Conservation (phyloP, 805 yeast species). For the Candida awuae region DNA sequence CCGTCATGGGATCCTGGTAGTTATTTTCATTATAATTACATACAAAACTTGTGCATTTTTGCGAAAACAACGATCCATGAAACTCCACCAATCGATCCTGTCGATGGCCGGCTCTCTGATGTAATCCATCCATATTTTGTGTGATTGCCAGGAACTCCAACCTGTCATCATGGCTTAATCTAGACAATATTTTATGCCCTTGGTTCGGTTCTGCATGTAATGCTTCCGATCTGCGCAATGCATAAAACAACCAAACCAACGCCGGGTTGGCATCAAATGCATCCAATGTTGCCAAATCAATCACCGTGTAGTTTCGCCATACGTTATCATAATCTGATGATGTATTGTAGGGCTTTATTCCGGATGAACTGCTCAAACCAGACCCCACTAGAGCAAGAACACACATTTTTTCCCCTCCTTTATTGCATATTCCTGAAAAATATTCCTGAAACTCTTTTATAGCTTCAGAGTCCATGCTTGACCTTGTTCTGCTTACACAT, state of each 20-base stretch:
- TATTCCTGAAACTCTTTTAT: not conserved
- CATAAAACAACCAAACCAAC: constrained; percentile 84
- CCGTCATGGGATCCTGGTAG: constrained; percentile 50
- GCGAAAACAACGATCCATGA: constrained; percentile 71
- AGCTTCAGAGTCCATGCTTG: constrained; percentile 6
- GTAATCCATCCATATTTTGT: constrained; percentile 78
- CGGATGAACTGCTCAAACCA: constrained; percentile 72
- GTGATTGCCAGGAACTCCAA: constrained; percentile 56
- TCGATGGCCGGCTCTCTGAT: constrained; percentile 57
- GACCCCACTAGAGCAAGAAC: constrained; percentile 66
- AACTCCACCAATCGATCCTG: constrained; percentile 49
- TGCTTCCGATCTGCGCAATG: constrained; percentile 59
- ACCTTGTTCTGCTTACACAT: too few relatives aligned
- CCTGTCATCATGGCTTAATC: constrained; percentile 38
- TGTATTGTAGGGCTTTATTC: constrained; percentile 67
- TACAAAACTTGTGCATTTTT: constrained; percentile 66
- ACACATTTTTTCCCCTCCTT: constrained; percentile 23
- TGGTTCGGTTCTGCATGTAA: constrained; percentile 60
- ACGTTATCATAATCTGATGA: constrained; percentile 43
- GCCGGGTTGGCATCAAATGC: constrained; percentile 81
- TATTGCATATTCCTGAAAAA: constrained; percentile 26
- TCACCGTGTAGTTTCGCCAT: constrained; percentile 71
- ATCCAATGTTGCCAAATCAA: constrained; percentile 86
- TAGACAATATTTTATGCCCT: constrained; percentile 67
- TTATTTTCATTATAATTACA: constrained; percentile 53